These are phyloP conservation scores for Actinidia chinensis DNA, from an alignment of 179 eudicot genomes.

Conservation along the genomic window DNA sequence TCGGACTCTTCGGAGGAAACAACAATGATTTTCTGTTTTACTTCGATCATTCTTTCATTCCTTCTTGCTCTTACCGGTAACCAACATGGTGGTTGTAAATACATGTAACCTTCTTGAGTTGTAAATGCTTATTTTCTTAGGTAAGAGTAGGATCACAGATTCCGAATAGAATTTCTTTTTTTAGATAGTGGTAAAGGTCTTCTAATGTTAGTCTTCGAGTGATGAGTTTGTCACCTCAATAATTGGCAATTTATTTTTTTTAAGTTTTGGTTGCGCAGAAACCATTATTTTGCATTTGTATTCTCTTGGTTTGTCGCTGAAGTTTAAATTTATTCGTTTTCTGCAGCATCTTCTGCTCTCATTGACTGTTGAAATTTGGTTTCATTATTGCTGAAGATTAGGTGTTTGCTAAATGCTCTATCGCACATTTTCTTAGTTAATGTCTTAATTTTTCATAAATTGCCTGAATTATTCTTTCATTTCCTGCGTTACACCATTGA, in stretches of 20 bases:
- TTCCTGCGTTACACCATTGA: no score
- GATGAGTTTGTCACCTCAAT: neutral
- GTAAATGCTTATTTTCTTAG: conserved; percentile 40
- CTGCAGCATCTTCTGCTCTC: neutral
- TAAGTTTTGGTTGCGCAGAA: neutral
- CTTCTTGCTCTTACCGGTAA: conserved; percentile 10
- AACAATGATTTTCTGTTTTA: conserved; percentile 34
- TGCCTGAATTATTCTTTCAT: no score
- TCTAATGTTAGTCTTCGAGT: neutral
- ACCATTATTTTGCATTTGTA: neutral
- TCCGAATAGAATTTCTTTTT: conserved; percentile 21
- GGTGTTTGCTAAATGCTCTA: neutral
- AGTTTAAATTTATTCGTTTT: neutral
- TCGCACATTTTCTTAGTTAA: neutral
- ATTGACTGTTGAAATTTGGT: neutral
- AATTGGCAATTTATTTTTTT: neutral
- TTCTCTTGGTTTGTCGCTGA: conserved; percentile 1
- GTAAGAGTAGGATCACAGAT: conserved; percentile 32
- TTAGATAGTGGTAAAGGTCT: conserved; percentile 13
- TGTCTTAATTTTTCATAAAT: neutral
- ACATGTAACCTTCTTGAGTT: conserved; percentile 18
- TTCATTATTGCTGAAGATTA: no score
- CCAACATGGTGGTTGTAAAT: conserved; percentile 22
- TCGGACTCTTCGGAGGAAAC: conserved; percentile 54
- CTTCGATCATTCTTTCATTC: conserved; percentile 25